Evolutionary conservation across 768 basidiomycete genomes (phyloP).

Genomic region (Amanita muscaria): DNA sequence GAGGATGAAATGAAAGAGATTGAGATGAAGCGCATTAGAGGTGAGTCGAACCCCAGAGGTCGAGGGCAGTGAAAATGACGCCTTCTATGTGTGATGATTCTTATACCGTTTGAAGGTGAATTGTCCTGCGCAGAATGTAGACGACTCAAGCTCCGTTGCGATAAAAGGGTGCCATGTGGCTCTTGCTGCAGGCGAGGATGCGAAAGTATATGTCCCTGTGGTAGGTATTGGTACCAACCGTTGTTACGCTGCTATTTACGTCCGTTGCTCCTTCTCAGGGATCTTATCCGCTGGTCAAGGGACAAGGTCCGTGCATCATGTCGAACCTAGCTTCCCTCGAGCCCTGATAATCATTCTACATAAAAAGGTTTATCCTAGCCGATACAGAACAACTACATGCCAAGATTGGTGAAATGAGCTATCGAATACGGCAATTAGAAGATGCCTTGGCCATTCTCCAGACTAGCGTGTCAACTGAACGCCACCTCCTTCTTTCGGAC

Average conservation of each 20-base stretch:
- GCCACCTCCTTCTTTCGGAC: constrained; percentile 51
- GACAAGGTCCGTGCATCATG: constrained; percentile 34
- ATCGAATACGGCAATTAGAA: constrained; percentile 60
- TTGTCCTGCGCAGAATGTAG: constrained; percentile 48
- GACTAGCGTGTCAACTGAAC: constrained; percentile 42
- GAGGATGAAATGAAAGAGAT: constrained; percentile 46
- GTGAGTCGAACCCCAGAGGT: constrained; percentile 16
- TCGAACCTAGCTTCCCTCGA: too few species aligned
- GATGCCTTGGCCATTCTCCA: constrained; percentile 59
- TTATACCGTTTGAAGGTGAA: constrained; percentile 37
- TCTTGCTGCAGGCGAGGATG: constrained; percentile 50
- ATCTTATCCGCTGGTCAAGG: constrained; percentile 45
- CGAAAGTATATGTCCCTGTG: constrained; percentile 57
- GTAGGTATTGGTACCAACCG: constrained; percentile 19
- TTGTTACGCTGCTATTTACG: not conserved
- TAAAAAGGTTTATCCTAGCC: constrained; percentile 54
- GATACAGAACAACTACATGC: constrained; percentile 58
- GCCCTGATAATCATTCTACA: too few species aligned
- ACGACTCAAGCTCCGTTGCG: constrained; percentile 41
- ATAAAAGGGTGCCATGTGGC: constrained; percentile 43
- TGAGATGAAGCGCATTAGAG: constrained; percentile 40
- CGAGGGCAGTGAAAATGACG: too few species aligned
- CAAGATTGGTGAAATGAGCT: constrained; percentile 59
- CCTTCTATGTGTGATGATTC: not conserved
- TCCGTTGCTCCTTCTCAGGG: constrained; percentile 23